Base-by-base conservation (phyloP, 1,139 yeast species). In the Suhomyces terraborum region DNA sequence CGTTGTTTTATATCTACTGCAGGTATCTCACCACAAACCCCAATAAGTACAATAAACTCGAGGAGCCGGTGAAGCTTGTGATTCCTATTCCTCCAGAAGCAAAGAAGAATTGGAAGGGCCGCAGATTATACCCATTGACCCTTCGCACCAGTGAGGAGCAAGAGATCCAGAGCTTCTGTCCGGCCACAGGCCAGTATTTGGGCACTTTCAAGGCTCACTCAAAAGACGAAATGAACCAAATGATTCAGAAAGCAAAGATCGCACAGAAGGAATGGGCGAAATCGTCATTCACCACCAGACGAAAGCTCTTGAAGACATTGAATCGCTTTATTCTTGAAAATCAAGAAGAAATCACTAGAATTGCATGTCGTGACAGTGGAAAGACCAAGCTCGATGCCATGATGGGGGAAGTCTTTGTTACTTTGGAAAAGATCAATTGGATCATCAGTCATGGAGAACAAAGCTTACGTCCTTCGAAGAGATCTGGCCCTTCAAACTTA, bases 291-390 rank as follows among this genome's bases (percentile, higher is more conserved):
- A 75, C 76, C 23, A 73, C 82, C 50, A 76, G 97, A 51, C 73
- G 88, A 48, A 79, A 77, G 52, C 80, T 91, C 9, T 69, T 93
- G 45, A 72, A 77, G 45, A 84, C 97, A 0, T 71, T 93, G 45
- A 77, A 79, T 49, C 75, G 84, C 42, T 91, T 75, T 59, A 80
- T 93, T 38, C 63, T 86, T 40, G 84, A 82, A 39, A 84, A 93
- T 61, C 98, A 93, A 61, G 93, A 84, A 41, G 82, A 82, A 39
- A 79, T 93, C 36, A 96, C 96, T 4, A 73, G 95, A 37, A 84
- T 93, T 7, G 97, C 98, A 0, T 93, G 98, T 62, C 75, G 98
- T 52, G 98, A 93, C 59, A 85, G 96, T 21, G 98, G 98, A 25
- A 93, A 93, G 61, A 91, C 98, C 2, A 83, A 86, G 82, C 71